phyloP scores from a whole-genome alignment of 768 basidiomycete species.

The Coprinellus micaceus region DNA sequence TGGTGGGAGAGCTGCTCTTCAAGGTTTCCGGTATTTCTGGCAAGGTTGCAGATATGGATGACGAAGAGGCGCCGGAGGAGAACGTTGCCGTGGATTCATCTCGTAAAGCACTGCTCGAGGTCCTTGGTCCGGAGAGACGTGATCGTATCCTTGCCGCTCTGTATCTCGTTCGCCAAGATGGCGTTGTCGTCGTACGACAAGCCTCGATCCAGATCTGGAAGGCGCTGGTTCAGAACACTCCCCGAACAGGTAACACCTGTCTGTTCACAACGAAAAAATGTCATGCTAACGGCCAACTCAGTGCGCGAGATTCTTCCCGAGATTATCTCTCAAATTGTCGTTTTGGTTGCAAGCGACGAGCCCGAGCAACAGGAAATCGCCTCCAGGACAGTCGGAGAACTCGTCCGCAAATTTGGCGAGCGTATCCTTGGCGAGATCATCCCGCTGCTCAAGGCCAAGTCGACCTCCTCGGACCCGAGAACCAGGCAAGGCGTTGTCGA shows the following conservation, averaged over 20 bases:
- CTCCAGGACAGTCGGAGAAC: slow-evolving; percentile 79
- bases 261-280: background rate
- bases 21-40: slow-evolving; percentile 94
- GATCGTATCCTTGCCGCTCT: slow-evolving; percentile 89
- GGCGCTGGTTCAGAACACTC: slow-evolving; percentile 92
- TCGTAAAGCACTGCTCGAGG: slow-evolving; percentile 79
- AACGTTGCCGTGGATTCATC: slow-evolving; percentile 71
- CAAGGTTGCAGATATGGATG: slow-evolving; percentile 75
- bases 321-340: slow-evolving; percentile 73
- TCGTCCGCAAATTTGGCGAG: slow-evolving; percentile 96
- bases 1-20: slow-evolving; percentile 95
- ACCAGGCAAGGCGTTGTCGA: slow-evolving; percentile 85
- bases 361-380: slow-evolving; percentile 86
- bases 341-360: slow-evolving; percentile 73
- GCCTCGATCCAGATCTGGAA: slow-evolving; percentile 97
- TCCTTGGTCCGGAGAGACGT: slow-evolving; percentile 82
- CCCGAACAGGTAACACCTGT: slow-evolving; percentile 71
- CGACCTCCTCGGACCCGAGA: slow-evolving; percentile 55
- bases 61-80: slow-evolving; percentile 67
- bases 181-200: slow-evolving; percentile 84
- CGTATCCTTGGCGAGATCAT: slow-evolving; percentile 83
- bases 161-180: slow-evolving; percentile 92
- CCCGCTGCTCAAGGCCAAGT: slow-evolving; percentile 66
- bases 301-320: slow-evolving; percentile 89
- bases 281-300: slow-evolving; percentile 23